Evolutionary conservation across 257 asterid genomes (phyloP), one percentile per base, ranked within the genome.

Genomic region (Solanum habrochaites): DNA sequence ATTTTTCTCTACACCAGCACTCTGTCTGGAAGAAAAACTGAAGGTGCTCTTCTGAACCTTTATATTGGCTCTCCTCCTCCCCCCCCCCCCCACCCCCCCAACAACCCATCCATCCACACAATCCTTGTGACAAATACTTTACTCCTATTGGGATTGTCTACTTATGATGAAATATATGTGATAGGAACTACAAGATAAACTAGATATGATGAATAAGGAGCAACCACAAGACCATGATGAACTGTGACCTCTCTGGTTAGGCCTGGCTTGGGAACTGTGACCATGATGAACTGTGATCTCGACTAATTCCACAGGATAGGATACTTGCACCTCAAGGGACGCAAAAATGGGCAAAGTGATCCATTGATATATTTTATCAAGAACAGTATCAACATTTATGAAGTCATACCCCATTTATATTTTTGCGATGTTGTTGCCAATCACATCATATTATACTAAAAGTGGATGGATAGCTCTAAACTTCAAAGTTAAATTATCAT

Each of bases 1-100:
- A 8, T 87, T 94, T 88, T 87, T 97, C 88, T 90, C 97, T 81
- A 95, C 99, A 62, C 98, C 99, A 39, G 98, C 98, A 47, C 80
- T 95, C 69, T 97, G 99, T 82, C 73, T 86, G n/a, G 98, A 97
- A 81, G 91, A 90, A 85, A 94, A 92, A 88, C 97, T 95, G 8
- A 94, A 94, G 99, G 99, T 92, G 80, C 70, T 42, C 64, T 70
- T 27, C 60, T 11, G 8, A 14, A 39, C 37, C 81, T 47, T 58
- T 14, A 23, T 71, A 77, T 80, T 20, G 4, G 15, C 31, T 27
- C 29, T n/a, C n/a, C n/a, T n/a, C n/a, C n/a, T n/a, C n/a, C n/a
- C n/a, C n/a, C 49, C 49, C 42, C 66, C 8, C 39, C 10, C 14
- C 83, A 25, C 23, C 39, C 2, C 40, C 40, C 40, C 6, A 8